Conservation (phyloP, 2,329 filamentous ascomycete species). For the Penicillium nordicum region DNA sequence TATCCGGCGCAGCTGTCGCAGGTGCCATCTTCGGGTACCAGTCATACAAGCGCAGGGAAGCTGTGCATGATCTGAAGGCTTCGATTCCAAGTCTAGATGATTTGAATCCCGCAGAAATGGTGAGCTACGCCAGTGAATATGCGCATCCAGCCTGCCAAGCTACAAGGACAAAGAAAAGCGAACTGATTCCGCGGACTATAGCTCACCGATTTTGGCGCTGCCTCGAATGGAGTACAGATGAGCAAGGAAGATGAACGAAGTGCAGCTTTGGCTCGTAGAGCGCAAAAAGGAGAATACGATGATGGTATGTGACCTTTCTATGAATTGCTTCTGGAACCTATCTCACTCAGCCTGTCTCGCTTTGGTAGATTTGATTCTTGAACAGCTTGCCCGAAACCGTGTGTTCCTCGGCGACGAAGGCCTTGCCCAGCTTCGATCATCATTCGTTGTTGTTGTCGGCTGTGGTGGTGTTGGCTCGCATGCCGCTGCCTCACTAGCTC, state of each 20-base stretch:
- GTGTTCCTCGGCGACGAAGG: constrained; percentile 85
- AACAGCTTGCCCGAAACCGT: constrained; percentile 88
- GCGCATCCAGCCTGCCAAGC: background rate
- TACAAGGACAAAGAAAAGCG: constrained; percentile 2
- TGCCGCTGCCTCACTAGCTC: constrained; percentile 76
- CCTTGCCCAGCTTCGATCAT: constrained; percentile 70
- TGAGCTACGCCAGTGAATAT: constrained; percentile 23
- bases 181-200: constrained; percentile 42
- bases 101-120: constrained; percentile 50
- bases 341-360: background rate
- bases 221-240: constrained; percentile 28
- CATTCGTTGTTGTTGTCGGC: constrained; percentile 86
- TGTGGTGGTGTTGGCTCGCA: constrained; percentile 95
- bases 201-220: constrained; percentile 51
- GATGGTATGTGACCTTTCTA: constrained; percentile 45
- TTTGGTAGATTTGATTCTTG: constrained; percentile 74
- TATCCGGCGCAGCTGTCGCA: constrained; percentile 44
- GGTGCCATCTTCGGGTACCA: constrained; percentile 58
- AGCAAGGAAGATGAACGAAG: constrained; percentile 57
- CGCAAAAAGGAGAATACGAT: constrained; percentile 62
- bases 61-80: constrained; percentile 56
- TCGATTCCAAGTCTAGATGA: constrained; percentile 58
- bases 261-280: constrained; percentile 57
- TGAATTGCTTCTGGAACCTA: background rate
- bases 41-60: constrained; percentile 53